phyloP scores from a whole-genome alignment of 208 protist species.

The Trypanosoma theileri region DNA sequence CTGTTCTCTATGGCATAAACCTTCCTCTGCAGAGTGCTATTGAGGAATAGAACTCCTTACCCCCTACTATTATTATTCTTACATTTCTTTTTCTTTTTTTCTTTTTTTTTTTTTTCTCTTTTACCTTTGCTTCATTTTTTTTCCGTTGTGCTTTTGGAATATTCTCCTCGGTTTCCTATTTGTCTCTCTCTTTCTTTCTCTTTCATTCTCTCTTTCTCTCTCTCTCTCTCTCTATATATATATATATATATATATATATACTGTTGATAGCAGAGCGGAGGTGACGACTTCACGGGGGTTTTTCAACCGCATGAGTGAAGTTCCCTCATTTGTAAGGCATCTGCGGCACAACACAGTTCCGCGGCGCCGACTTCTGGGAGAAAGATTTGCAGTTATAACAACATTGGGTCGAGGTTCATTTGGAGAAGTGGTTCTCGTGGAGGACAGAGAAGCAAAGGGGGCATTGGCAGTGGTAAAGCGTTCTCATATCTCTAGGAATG shows the following conservation, averaged over 20 bases:
- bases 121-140: background rate
- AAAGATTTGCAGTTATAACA: conserved; percentile 13
- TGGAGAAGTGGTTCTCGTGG: conserved; percentile 30
- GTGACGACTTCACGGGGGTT: background rate
- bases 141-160: background rate
- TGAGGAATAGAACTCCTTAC: background rate
- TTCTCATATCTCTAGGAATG: background rate
- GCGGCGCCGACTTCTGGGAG: conserved; percentile 22
- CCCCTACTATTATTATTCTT: background rate
- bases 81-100: background rate
- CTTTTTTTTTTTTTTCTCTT: background rate
- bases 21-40: conserved; percentile 11
- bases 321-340: background rate
- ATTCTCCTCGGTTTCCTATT: background rate
- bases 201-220: background rate
- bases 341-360: conserved; percentile 6
- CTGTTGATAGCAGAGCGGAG: too few species aligned
- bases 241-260: background rate
- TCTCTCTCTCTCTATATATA: background rate
- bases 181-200: background rate
- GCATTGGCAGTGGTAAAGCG: conserved; percentile 20
- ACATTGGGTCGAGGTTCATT: conserved; percentile 23
- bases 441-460: conserved; percentile 12
- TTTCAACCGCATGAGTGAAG: conserved; percentile 12
- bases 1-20: conserved; percentile 66